A percentile compares a stretch with the other conserved stretches of the same genome.
phyloP scores from a whole-genome alignment of 148 eudicot species.

The Selenicereus undatus region DNA sequence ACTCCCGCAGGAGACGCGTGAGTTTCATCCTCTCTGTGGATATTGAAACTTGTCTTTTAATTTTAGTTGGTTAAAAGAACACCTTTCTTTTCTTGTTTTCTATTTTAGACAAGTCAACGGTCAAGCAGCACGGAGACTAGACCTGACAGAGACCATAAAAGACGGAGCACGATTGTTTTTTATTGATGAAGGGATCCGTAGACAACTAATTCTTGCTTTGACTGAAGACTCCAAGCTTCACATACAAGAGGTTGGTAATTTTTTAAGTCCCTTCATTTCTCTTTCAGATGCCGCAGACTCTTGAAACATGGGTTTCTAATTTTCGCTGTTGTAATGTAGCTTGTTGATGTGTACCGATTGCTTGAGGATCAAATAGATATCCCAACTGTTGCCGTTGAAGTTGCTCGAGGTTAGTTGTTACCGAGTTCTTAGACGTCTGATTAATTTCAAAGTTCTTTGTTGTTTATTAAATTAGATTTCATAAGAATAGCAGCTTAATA shows the following conservation, averaged over 20 bases:
- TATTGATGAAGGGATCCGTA: conserved; percentile 83
- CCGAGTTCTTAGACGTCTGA: not conserved
- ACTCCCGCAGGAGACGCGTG: conserved; percentile 74
- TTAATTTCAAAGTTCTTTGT: not conserved
- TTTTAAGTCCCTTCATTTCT: not conserved
- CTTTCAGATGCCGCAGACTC: not conserved
- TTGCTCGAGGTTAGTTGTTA: conserved; percentile 65
- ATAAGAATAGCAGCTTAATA: not conserved
- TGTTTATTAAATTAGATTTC: not conserved
- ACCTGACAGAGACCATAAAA: conserved; percentile 92
- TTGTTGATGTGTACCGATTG: conserved; percentile 83
- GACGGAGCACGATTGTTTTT: conserved; percentile 89
- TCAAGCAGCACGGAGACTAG: conserved; percentile 55
- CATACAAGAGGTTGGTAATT: conserved; percentile 65
- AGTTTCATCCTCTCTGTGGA: conserved; percentile 20
- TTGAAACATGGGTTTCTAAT: not conserved
- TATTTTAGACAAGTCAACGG: conserved; percentile 44
- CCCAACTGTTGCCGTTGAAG: conserved; percentile 65
- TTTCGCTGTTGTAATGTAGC: conserved; percentile 37
- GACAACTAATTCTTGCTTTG: conserved; percentile 87
- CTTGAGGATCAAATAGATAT: conserved; percentile 89
- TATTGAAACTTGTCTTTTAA: not conserved
- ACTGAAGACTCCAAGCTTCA: conserved; percentile 99
- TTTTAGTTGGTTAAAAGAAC: not conserved
- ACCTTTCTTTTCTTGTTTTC: not conserved